Percentiles rank a stretch among this genome's conserved stretches.
Conservation (phyloP, 1,139 yeast species). For the Taphrina betulina region DNA sequence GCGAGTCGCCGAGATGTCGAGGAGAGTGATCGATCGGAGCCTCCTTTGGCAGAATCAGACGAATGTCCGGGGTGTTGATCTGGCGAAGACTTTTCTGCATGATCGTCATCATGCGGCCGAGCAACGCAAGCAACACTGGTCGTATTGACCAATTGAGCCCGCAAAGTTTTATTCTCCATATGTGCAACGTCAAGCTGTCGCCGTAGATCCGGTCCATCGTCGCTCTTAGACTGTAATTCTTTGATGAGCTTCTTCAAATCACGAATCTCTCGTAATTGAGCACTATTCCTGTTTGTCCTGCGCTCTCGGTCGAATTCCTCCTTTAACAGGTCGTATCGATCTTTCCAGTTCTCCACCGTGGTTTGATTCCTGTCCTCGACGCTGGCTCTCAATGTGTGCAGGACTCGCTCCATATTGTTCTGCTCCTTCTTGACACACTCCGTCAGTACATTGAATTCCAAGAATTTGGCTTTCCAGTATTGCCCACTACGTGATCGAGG, state of each 20-base stretch:
- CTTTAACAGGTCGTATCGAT: conserved; percentile 5
- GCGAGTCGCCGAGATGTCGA: conserved; percentile 15
- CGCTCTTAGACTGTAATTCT: neutral
- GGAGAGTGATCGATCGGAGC: neutral
- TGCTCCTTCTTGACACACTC: conserved; percentile 12
- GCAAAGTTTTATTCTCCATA: neutral
- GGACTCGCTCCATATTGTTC: conserved; percentile 15
- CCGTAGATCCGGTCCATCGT: neutral
- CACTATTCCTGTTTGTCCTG: conserved; percentile 3
- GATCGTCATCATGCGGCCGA: neutral
- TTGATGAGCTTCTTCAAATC: conserved; percentile 15
- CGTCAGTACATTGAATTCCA: conserved; percentile 4
- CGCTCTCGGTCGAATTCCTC: conserved; percentile 20
- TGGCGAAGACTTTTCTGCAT: neutral
- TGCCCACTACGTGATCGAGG: conserved; percentile 28
- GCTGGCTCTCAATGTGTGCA: neutral
- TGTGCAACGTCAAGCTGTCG: conserved; percentile 1
- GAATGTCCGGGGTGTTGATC: neutral
- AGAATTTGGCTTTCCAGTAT: conserved; percentile 27
- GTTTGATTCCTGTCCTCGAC: conserved; percentile 1
- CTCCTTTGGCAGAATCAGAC: neutral
- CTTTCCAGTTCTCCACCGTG: conserved; percentile 1
- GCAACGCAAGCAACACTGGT: neutral
- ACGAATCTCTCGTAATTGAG: neutral
- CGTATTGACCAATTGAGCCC: neutral